Evolutionary conservation across 2,329 filamentous ascomycete genomes (phyloP).

Genomic region (Microsporum audouinii): DNA sequence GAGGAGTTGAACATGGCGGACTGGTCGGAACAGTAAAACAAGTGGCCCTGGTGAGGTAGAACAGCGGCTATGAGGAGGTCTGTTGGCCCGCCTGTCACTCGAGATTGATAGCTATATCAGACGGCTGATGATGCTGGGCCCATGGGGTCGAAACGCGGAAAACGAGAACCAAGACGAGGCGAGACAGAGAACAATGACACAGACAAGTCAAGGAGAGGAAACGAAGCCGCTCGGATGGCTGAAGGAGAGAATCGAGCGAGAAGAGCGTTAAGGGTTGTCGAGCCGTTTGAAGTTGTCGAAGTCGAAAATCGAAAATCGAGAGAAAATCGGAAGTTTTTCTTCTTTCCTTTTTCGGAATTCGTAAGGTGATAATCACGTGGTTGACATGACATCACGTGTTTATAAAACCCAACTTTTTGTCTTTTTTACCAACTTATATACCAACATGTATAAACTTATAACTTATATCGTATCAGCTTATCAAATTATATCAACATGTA

Average conservation of each 20-base stretch:
- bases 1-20: constrained; percentile 22
- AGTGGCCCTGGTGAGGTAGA: neutral
- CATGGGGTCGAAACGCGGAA: neutral
- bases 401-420: neutral
- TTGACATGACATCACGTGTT: neutral
- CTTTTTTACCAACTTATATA: neutral
- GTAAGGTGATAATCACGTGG: neutral
- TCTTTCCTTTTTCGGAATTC: neutral
- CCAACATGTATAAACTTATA: too few relatives aligned
- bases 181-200: neutral
- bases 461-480: too few relatives aligned
- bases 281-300: neutral
- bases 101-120: neutral
- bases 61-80: neutral
- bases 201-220: too few relatives aligned
- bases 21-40: neutral
- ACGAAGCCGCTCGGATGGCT: neutral
- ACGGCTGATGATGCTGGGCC: neutral
- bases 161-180: neutral
- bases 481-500: too few relatives aligned
- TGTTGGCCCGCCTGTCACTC: neutral
- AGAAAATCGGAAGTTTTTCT: neutral
- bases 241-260: neutral
- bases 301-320: neutral
- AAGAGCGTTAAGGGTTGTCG: neutral